Evolutionary conservation across 2,329 filamentous ascomycete genomes (phyloP).

Genomic region (Hypoxylon sp.): DNA sequence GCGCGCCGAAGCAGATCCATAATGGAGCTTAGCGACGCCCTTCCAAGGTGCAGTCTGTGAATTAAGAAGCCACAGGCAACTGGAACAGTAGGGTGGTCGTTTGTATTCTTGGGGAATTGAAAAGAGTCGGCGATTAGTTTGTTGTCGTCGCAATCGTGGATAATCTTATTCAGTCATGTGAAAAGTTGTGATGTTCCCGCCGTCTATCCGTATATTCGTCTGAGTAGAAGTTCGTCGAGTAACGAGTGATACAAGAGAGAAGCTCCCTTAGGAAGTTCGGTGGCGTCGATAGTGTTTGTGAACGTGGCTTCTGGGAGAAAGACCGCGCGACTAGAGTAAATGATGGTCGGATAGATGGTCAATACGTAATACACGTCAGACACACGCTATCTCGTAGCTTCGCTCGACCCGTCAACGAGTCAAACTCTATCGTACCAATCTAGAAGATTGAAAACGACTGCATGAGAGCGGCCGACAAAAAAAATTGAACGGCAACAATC

Average conservation of each 20-base stretch:
- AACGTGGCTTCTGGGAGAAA: conserved; percentile 4
- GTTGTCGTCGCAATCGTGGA: conserved; percentile 27
- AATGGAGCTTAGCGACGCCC: conserved; percentile 43
- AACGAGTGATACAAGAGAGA: conserved; percentile 52
- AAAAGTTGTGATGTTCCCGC: conserved; percentile 26
- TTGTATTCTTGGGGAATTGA: conserved; percentile 7
- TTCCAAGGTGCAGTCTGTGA: conserved; percentile 14
- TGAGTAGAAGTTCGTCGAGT: conserved; percentile 36
- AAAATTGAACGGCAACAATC: conserved; percentile 29
- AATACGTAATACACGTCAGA: conserved; percentile 43
- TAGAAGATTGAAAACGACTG: conserved; percentile 36
- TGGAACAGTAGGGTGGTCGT: conserved; percentile 36
- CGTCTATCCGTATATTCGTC: conserved; percentile 42
- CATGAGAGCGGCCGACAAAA: conserved; percentile 31
- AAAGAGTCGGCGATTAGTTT: conserved; percentile 12
- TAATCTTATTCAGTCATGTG: conserved; percentile 41
- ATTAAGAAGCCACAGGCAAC: neutral
- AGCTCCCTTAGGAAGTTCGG: conserved; percentile 16
- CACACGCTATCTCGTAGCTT: conserved; percentile 38
- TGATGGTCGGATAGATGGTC: conserved; percentile 17
- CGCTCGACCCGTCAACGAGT: conserved; percentile 36
- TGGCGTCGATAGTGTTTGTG: conserved; percentile 6
- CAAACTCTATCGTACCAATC: conserved; percentile 40
- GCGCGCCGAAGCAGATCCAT: conserved; percentile 74
- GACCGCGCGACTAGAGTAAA: conserved; percentile 4